Evolutionary conservation across 2,329 filamentous ascomycete genomes (phyloP).

Genomic region (Colletotrichum sp.): DNA sequence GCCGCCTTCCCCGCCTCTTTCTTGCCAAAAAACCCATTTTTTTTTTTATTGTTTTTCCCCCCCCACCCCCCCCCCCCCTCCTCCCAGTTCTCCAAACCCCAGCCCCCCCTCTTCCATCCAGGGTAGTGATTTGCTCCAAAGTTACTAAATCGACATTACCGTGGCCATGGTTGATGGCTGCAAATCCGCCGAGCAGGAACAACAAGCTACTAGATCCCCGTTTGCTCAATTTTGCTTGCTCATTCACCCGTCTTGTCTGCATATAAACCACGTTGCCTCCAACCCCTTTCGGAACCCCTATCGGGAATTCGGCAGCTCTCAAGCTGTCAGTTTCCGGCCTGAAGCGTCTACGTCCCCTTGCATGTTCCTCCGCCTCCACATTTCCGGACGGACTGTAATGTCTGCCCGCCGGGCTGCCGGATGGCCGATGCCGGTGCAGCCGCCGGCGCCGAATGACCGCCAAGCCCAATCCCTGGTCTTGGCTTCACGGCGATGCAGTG

Average conservation of each 20-base stretch:
- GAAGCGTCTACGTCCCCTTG: not conserved
- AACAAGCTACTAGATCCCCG: not conserved
- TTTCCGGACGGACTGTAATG: slow-evolving; percentile 2
- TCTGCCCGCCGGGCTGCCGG: slow-evolving; percentile 3
- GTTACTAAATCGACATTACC: not conserved
- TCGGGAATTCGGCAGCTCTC: no score
- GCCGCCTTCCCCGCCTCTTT: no score
- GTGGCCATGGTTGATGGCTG: not conserved
- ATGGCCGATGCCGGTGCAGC: not conserved
- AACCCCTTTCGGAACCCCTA: not conserved
- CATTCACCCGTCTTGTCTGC: not conserved
- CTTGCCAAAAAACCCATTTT: no score
- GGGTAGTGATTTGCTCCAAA: no score
- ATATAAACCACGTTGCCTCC: not conserved
- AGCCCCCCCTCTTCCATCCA: no score
- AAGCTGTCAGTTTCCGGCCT: no score
- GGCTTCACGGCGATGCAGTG: not conserved
- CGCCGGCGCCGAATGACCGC: slow-evolving; percentile 11
- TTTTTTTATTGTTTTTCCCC: no score
- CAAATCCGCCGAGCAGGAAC: not conserved
- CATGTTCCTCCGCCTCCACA: not conserved
- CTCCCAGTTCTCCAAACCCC: not conserved
- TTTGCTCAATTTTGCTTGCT: not conserved
- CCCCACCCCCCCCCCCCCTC: no score
- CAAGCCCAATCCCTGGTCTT: not conserved